Percentiles rank a stretch among this genome's conserved stretches.
These are phyloP conservation scores for Porodaedalea pini DNA, from an alignment of 1,284 basidiomycete genomes.

Conservation along the genomic window DNA sequence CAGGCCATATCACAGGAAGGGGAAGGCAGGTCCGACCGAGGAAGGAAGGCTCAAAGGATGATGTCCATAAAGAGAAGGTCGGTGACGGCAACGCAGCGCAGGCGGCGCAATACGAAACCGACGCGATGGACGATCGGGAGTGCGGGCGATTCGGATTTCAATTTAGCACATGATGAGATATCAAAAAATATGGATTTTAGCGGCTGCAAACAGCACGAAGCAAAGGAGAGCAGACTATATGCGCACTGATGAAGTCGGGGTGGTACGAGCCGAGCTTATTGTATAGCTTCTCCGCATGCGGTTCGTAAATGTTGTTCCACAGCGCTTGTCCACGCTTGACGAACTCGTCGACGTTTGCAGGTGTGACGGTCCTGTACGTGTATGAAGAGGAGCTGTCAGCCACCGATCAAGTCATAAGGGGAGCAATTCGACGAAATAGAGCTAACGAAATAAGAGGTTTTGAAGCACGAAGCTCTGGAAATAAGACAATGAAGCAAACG, in stretches of 20 bases:
- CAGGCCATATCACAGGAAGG: background rate
- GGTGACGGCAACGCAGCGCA: slow-evolving; percentile 1
- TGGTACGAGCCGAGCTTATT: slow-evolving; percentile 84
- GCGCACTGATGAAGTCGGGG: slow-evolving; percentile 81
- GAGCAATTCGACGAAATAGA: too few relatives aligned
- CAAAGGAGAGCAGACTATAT: slow-evolving; percentile 15
- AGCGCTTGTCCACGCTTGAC: slow-evolving; percentile 63
- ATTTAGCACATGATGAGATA: background rate
- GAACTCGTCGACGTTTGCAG: slow-evolving; percentile 65
- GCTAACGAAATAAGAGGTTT: too few relatives aligned
- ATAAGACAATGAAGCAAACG: background rate
- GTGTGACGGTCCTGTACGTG: slow-evolving; percentile 50
- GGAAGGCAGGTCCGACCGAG: slow-evolving; percentile 4
- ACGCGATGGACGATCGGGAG: background rate
- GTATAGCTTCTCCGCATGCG: slow-evolving; percentile 86
- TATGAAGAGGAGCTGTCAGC: too few relatives aligned
- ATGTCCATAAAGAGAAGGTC: slow-evolving; percentile 6
- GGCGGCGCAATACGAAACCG: background rate
- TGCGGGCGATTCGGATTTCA: slow-evolving; percentile 3
- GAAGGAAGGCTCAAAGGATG: slow-evolving; percentile 21
- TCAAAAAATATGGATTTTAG: background rate
- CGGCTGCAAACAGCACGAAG: slow-evolving; percentile 28
- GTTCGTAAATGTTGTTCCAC: slow-evolving; percentile 92
- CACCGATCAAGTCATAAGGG: too few relatives aligned
- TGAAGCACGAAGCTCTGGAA: background rate